Conservation (phyloP, 2,329 filamentous ascomycete species). For the Neophaeococcomyces mojaviensis region DNA sequence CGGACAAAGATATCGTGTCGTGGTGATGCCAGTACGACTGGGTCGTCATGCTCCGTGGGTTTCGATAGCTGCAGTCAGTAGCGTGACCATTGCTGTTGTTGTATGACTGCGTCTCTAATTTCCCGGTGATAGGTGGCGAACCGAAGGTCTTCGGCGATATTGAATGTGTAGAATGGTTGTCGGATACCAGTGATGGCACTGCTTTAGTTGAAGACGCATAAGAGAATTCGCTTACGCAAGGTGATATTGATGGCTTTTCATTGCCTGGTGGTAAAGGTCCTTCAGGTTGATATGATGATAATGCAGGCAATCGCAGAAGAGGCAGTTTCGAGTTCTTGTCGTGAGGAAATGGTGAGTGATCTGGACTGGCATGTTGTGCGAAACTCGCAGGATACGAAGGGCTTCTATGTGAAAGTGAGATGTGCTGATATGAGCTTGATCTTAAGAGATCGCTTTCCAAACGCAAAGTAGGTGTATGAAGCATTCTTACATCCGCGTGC, state of each 20-base stretch:
- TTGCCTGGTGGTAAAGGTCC: no score
- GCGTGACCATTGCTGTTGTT: not conserved
- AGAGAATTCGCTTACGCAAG: constrained; percentile 4
- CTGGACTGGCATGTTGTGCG: not conserved
- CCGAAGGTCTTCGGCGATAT: not conserved
- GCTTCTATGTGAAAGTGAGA: not conserved
- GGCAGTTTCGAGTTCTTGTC: not conserved
- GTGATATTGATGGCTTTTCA: constrained; percentile 2
- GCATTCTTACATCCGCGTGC: not conserved
- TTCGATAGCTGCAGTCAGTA: not conserved
- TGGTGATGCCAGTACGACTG: not conserved
- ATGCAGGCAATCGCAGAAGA: not conserved
- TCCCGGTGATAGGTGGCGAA: not conserved
- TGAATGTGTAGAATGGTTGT: not conserved
- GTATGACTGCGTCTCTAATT: not conserved
- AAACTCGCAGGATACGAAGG: not conserved
- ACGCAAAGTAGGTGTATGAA: not conserved
- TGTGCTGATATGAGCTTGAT: not conserved
- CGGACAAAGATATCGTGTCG: no score
- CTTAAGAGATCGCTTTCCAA: not conserved
- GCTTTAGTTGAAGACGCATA: not conserved
- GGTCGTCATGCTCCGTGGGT: not conserved
- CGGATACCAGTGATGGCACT: constrained; percentile 1
- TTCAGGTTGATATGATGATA: not conserved
- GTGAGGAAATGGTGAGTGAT: not conserved